Evolutionary conservation across 495 filamentous ascomycete genomes (phyloP).

Genomic region (Durotheca rogersii): DNA sequence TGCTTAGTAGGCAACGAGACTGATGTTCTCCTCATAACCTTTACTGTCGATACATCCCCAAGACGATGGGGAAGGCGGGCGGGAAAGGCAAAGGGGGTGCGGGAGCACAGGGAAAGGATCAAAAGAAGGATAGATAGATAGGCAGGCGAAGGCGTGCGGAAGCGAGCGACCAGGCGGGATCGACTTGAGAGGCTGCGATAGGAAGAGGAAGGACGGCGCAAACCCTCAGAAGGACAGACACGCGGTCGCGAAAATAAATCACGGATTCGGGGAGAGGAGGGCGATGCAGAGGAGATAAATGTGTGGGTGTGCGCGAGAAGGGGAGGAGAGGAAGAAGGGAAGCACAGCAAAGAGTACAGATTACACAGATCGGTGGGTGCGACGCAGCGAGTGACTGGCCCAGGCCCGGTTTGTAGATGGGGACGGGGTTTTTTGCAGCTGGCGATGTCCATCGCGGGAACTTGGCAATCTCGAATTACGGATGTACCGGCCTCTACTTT

Average conservation of each 20-base stretch:
- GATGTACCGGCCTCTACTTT: no score
- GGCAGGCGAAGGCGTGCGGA: conserved; percentile 1
- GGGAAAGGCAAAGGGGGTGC: conserved; percentile 4
- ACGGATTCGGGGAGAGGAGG: conserved; percentile 20
- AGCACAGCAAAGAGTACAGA: not conserved
- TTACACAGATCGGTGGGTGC: no score
- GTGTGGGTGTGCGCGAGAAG: not conserved
- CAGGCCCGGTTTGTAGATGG: no score
- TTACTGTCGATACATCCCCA: conserved; percentile 33
- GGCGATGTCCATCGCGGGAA: no score
- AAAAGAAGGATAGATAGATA: conserved; percentile 11
- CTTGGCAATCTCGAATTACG: no score
- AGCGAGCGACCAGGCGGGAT: conserved; percentile 3
- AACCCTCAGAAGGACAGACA: conserved; percentile 6
- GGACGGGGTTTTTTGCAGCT: no score
- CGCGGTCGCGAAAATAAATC: conserved; percentile 18
- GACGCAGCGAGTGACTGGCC: no score
- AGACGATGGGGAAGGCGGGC: conserved; percentile 12
- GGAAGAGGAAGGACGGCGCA: conserved; percentile 3
- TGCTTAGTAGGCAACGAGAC: conserved; percentile 61
- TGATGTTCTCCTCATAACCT: conserved; percentile 58
- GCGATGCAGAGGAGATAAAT: not conserved
- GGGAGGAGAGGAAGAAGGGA: not conserved
- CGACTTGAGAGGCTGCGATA: conserved; percentile 3
- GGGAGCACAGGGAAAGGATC: conserved; percentile 6